These are phyloP conservation scores for Russula foetens DNA, from an alignment of 768 basidiomycete species.

Conservation along the genomic window DNA sequence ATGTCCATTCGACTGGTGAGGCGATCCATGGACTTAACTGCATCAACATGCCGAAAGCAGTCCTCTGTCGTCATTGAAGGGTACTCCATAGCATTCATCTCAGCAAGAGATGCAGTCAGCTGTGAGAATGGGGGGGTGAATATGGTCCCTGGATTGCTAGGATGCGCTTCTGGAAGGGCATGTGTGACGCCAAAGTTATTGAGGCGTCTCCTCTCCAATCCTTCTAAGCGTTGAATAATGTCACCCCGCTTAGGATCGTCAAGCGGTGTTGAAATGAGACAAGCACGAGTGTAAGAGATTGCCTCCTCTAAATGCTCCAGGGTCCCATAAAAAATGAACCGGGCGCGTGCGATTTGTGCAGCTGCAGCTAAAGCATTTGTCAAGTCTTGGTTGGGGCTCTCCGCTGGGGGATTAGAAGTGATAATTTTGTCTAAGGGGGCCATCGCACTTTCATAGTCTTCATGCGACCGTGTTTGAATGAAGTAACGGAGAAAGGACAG, in stretches of 20 bases:
- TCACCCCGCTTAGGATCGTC: background rate
- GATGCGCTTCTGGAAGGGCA: background rate
- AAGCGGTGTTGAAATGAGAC: background rate
- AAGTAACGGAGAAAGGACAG: background rate
- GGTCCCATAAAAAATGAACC: background rate
- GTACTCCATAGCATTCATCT: background rate
- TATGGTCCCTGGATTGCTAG: background rate
- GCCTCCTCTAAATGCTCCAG: background rate
- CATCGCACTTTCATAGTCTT: background rate
- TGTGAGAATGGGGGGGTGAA: background rate
- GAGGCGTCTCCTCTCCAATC: background rate
- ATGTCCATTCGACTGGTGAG: background rate
- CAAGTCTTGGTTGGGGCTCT: background rate
- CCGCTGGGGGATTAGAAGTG: background rate
- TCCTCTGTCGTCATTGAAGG: too few species aligned
- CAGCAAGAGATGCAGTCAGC: background rate
- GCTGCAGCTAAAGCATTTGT: background rate
- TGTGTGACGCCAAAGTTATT: background rate
- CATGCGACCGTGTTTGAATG: background rate
- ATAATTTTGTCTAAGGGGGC: background rate
- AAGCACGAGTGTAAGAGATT: background rate
- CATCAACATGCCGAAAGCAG: background rate
- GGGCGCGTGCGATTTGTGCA: background rate
- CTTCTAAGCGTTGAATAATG: background rate
- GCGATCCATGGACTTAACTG: background rate